A percentile compares a stretch with the other conserved stretches of the same genome.
Conservation (phyloP, 352 stramenopile genomes). For the Phytophthora fragariaefolia region DNA sequence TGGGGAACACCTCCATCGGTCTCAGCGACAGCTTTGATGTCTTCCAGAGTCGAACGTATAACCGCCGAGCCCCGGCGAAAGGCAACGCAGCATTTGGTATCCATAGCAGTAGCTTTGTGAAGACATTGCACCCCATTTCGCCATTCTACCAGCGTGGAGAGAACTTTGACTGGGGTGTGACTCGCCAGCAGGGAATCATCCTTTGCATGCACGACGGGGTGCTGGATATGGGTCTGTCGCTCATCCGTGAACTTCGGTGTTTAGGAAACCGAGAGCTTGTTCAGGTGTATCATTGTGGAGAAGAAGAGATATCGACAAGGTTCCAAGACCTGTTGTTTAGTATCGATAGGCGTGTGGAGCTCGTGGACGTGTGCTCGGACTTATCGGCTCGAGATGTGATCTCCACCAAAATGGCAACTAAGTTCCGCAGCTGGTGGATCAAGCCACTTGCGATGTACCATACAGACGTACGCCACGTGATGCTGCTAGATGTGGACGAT, state of each 20-base stretch:
- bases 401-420: not conserved
- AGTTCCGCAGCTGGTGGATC: constrained; percentile 52
- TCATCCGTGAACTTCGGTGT: constrained; percentile 39
- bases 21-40: constrained; percentile 34
- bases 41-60: constrained; percentile 24
- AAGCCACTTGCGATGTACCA: constrained; percentile 56
- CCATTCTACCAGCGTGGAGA: constrained; percentile 21
- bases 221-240: constrained; percentile 46
- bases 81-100: not conserved
- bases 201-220: constrained; percentile 46
- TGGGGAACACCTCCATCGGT: constrained; percentile 13
- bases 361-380: constrained; percentile 51
- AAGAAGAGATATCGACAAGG: constrained; percentile 49
- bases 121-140: constrained; percentile 12
- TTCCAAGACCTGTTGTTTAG: constrained; percentile 23
- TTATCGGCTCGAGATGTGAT: constrained; percentile 26
- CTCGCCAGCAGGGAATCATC: constrained; percentile 18
- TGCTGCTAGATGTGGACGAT: constrained; percentile 61
- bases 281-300: constrained; percentile 38
- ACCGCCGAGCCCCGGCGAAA: not conserved
- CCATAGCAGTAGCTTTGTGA: not conserved
- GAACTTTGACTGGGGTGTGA: constrained; percentile 28
- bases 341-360: constrained; percentile 34
- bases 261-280: constrained; percentile 30
- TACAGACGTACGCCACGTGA: constrained; percentile 42